A percentile compares a stretch with the other conserved stretches of the same genome.
Evolutionary conservation across 139 green algal genomes (phyloP).

Genomic region (Spirogloea muscicola): DNA sequence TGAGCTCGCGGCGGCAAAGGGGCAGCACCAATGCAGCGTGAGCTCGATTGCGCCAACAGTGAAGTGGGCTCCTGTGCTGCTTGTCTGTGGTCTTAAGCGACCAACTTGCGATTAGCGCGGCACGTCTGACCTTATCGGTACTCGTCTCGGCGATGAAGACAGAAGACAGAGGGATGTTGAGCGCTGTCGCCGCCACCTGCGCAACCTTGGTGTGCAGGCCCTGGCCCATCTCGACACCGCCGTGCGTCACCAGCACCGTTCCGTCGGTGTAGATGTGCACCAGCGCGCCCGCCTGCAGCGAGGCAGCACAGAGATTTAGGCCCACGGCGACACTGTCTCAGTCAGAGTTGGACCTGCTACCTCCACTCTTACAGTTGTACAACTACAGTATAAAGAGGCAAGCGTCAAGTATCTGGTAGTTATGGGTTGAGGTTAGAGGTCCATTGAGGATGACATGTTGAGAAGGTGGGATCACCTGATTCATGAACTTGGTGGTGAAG

Average conservation of each 20-base stretch:
- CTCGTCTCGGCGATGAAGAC: conserved; percentile 90
- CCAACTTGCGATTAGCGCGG: too few relatives aligned
- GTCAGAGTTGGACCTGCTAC: too few relatives aligned
- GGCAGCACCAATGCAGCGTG: too few relatives aligned
- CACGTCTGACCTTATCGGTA: conserved; percentile 77
- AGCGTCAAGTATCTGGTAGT: too few relatives aligned
- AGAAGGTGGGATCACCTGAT: conserved; percentile 55
- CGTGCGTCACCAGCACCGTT: conserved; percentile 85
- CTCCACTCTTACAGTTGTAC: too few relatives aligned
- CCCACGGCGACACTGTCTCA: too few relatives aligned
- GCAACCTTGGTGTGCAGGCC: conserved; percentile 94
- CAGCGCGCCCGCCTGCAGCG: conserved; percentile 66
- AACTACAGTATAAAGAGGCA: too few relatives aligned
- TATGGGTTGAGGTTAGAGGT: not conserved
- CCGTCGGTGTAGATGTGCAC: conserved; percentile 92
- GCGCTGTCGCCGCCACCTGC: conserved; percentile 71
- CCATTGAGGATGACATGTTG: not conserved
- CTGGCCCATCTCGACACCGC: conserved; percentile 96
- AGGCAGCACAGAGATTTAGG: too few relatives aligned
- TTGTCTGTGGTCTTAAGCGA: not conserved
- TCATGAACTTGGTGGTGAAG: conserved; percentile 77
- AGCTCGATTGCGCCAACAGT: too few relatives aligned
- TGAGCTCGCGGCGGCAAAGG: not conserved
- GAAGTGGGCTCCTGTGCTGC: too few relatives aligned
- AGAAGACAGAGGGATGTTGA: conserved; percentile 66